These are phyloP conservation scores for Hymenochaete sp. DNA, from an alignment of 1,284 basidiomycete species.

Conservation along the genomic window DNA sequence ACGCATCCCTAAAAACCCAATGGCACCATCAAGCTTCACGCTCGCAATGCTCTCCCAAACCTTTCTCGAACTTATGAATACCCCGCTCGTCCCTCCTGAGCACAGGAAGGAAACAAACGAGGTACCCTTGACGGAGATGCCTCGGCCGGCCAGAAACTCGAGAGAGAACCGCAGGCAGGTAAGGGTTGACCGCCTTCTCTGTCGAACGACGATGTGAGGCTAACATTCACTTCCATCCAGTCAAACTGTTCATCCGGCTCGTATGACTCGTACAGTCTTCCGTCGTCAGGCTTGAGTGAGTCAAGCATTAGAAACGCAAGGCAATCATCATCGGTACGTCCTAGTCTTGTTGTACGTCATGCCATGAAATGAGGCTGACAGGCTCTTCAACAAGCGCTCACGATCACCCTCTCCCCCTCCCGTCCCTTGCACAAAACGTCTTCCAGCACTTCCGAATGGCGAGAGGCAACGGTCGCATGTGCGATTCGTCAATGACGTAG, in stretches of 20 bases:
- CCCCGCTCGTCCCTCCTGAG: conserved; percentile 13
- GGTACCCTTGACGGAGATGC: conserved; percentile 15
- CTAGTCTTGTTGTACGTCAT: not conserved
- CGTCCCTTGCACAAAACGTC: conserved; percentile 1
- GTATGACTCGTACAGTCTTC: conserved; percentile 4
- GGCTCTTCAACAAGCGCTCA: conserved; percentile 1
- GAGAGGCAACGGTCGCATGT: conserved; percentile 7
- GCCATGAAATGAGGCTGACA: not conserved
- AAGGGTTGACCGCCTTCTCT: not conserved
- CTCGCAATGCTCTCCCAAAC: conserved; percentile 8
- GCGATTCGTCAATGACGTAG: conserved; percentile 9
- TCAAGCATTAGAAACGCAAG: not conserved
- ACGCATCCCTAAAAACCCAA: no score
- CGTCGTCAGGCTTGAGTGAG: not conserved
- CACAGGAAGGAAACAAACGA: conserved; percentile 5
- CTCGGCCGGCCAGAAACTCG: conserved; percentile 1
- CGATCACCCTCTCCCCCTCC: not conserved
- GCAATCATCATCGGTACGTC: not conserved
- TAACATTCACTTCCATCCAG: not conserved
- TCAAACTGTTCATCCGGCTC: conserved; percentile 6
- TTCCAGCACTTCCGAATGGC: conserved; percentile 10
- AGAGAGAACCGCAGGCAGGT: conserved; percentile 7
- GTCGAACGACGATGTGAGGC: not conserved
- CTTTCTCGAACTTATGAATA: conserved; percentile 15
- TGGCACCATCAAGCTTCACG: conserved; percentile 13